Percentiles rank a stretch among this genome's conserved stretches.
These are phyloP conservation scores for Cladosporium halotolerans DNA, from an alignment of 2,329 filamentous ascomycete genomes.

Conservation along the genomic window DNA sequence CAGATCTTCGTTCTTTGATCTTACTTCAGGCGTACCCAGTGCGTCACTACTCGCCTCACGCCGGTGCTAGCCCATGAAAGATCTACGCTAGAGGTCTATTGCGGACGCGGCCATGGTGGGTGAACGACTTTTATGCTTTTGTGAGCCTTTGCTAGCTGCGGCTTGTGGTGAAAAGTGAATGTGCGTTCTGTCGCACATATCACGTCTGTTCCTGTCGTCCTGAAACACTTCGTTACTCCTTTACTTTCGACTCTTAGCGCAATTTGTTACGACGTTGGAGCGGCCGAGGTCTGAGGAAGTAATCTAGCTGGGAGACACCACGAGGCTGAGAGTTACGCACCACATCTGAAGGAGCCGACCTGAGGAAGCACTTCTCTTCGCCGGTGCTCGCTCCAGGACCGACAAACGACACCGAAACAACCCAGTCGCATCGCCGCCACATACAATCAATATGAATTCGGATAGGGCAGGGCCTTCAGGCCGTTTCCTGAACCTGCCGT, in stretches of 20 bases:
- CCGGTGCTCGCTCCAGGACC: too few species aligned
- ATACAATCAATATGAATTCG: not conserved
- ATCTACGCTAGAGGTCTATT: constrained; percentile 1
- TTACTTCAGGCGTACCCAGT: constrained; percentile 2
- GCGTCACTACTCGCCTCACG: constrained; percentile 1
- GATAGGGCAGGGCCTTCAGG: constrained; percentile 5
- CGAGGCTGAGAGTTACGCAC: not conserved
- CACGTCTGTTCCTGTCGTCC: too few species aligned
- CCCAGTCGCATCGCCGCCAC: too few species aligned
- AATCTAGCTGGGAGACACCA: not conserved
- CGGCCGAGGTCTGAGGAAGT: not conserved
- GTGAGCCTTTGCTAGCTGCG: too few species aligned
- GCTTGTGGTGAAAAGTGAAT: too few species aligned
- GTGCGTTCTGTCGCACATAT: too few species aligned
- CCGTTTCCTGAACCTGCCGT: constrained; percentile 32
- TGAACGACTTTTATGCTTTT: too few species aligned
- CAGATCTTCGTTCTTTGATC: constrained; percentile 3
- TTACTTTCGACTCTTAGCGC: not conserved
- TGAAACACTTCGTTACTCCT: not conserved
- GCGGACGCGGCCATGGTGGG: not conserved
- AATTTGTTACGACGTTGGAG: not conserved
- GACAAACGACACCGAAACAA: too few species aligned
- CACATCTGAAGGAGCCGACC: not conserved
- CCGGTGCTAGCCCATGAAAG: not conserved
- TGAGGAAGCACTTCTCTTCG: not conserved